A percentile compares a stretch with the other conserved stretches of the same genome.
Evolutionary conservation across 192 early-diverging fungal genomes (phyloP).

Genomic region (Chytriomyces sp.): DNA sequence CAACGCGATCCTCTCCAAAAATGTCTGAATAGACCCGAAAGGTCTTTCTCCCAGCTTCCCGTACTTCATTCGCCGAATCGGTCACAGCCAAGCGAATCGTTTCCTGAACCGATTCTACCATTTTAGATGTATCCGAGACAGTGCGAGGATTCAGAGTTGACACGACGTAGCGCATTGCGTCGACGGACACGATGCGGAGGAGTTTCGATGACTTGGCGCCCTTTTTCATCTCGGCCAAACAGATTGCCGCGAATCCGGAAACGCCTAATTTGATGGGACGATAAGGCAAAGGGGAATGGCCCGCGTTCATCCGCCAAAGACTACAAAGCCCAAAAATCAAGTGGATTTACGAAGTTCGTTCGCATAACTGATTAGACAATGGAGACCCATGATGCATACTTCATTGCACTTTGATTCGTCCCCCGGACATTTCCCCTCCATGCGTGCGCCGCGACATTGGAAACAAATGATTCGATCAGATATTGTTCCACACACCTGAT

Average conservation of each 20-base stretch:
- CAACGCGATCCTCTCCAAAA: background rate
- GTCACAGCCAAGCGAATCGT: background rate
- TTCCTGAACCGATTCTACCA: constrained; percentile 12
- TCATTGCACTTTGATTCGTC: too few relatives aligned
- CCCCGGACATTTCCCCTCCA: too few relatives aligned
- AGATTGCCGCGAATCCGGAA: background rate
- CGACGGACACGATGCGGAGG: constrained; percentile 9
- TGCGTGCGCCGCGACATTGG: too few relatives aligned
- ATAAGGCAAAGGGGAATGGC: background rate
- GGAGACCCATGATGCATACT: background rate
- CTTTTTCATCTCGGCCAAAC: background rate
- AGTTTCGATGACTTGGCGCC: constrained; percentile 1
- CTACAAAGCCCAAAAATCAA: too few relatives aligned
- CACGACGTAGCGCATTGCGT: background rate
- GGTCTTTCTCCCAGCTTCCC: constrained; percentile 5
- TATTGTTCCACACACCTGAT: too few relatives aligned
- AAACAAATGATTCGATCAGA: too few relatives aligned
- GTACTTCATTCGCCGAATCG: constrained; percentile 19
- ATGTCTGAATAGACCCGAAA: constrained; percentile 6
- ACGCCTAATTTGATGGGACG: background rate
- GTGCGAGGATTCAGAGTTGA: background rate
- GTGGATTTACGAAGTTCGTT: too few relatives aligned
- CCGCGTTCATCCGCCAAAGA: background rate
- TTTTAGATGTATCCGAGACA: background rate
- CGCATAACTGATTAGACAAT: too few relatives aligned